These are phyloP conservation scores for Chlamydomonas reinhardtii DNA, from an alignment of 163 green algal species.

Conservation along the genomic window DNA sequence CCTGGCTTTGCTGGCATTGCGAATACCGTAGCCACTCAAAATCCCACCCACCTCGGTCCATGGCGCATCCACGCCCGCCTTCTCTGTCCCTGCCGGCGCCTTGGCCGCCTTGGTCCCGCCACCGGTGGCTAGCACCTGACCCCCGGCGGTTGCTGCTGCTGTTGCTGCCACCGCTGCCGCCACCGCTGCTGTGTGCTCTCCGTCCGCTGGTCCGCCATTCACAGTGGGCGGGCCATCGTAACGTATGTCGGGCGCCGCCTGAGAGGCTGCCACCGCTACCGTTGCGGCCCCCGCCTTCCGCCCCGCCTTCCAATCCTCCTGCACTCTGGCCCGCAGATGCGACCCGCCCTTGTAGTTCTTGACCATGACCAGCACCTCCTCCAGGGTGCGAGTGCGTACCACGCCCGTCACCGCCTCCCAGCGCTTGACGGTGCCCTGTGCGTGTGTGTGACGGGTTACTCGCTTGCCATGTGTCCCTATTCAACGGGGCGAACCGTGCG, in stretches of 20 bases:
- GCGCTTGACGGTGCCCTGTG: conserved; percentile 79
- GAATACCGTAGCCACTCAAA: too few relatives aligned
- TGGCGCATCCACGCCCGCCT: not conserved
- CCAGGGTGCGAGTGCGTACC: conserved; percentile 1
- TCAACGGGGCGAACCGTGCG: too few relatives aligned
- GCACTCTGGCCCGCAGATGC: not conserved
- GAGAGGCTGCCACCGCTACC: too few relatives aligned
- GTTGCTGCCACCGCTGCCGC: not conserved
- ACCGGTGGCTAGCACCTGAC: too few relatives aligned
- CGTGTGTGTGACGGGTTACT: too few relatives aligned
- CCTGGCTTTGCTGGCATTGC: not conserved
- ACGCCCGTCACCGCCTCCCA: conserved; percentile 61
- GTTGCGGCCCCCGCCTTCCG: not conserved
- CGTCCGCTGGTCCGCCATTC: not conserved
- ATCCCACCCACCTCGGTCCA: too few relatives aligned
- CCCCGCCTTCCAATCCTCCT: not conserved
- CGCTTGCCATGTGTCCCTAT: too few relatives aligned
- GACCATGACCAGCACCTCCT: not conserved
- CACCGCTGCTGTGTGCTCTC: not conserved
- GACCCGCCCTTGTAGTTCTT: not conserved
- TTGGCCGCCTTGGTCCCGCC: not conserved
- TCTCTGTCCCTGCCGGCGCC: not conserved
- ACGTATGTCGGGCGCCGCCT: not conserved
- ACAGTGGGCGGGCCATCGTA: not conserved
- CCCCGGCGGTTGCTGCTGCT: too few relatives aligned